A percentile compares a stretch with the other conserved stretches of the same genome.
Evolutionary conservation across 2,329 filamentous ascomycete genomes (phyloP).

Genomic region (Tolypocladium amazonense): DNA sequence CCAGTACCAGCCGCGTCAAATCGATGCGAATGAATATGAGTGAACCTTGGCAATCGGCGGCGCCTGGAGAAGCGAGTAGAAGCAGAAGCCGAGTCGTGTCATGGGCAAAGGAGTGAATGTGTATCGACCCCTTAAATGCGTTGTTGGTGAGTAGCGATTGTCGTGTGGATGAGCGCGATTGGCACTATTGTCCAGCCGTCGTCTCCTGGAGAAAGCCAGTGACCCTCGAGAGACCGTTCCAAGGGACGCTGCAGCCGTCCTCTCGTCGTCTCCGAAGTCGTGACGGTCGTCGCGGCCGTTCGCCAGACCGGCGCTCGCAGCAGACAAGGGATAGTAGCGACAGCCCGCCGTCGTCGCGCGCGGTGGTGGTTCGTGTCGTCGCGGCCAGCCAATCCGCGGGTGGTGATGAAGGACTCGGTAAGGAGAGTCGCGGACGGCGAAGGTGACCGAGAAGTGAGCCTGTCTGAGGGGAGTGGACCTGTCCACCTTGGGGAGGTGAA

Average conservation of each 20-base stretch:
- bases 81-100: neutral
- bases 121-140: neutral
- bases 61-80: neutral
- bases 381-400: neutral
- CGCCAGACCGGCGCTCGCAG: neutral
- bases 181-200: neutral
- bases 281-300: neutral
- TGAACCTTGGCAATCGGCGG: neutral
- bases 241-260: neutral
- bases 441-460: neutral
- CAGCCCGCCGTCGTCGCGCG: neutral
- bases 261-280: neutral
- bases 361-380: neutral
- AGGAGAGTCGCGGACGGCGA: neutral
- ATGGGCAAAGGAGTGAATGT: neutral
- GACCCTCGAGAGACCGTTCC: neutral
- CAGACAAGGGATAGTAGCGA: neutral
- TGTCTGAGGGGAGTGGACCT: slow-evolving; percentile 1
- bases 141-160: neutral
- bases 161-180: neutral
- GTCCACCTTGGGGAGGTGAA: neutral
- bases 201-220: neutral
- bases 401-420: neutral
- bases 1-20: neutral
- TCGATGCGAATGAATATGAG: neutral